A percentile compares a stretch with the other conserved stretches of the same genome.
phyloP scores from a whole-genome alignment of 805 yeast genomes.

The Yarrowia deformans region DNA sequence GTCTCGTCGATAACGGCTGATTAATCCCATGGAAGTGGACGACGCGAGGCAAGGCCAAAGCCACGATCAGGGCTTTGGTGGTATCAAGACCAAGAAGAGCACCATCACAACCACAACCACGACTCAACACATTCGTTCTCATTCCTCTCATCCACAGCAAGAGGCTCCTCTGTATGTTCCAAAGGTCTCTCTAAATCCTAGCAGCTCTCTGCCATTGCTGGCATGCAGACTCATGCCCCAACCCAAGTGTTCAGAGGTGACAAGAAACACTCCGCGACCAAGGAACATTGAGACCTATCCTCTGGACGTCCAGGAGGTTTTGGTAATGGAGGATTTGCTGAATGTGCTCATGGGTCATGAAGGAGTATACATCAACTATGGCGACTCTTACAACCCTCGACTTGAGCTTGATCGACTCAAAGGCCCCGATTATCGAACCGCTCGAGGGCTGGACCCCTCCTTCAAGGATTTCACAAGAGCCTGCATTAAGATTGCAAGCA shows the following conservation, averaged over 20 bases:
- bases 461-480: slow-evolving; percentile 72
- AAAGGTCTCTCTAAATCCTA: slow-evolving; percentile 14
- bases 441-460: slow-evolving; percentile 74
- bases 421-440: slow-evolving; percentile 80
- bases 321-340: slow-evolving; percentile 72
- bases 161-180: slow-evolving; percentile 36
- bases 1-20: neutral
- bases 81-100: slow-evolving; percentile 29
- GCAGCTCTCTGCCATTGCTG: slow-evolving; percentile 39
- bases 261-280: slow-evolving; percentile 37
- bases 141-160: slow-evolving; percentile 13
- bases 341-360: slow-evolving; percentile 67
- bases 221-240: slow-evolving; percentile 41
- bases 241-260: slow-evolving; percentile 43
- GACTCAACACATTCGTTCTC: slow-evolving; percentile 29
- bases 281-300: slow-evolving; percentile 20
- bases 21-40: slow-evolving; percentile 14
- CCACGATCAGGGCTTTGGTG: slow-evolving; percentile 28
- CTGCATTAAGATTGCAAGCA: slow-evolving; percentile 67
- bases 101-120: slow-evolving; percentile 27
- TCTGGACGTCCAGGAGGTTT: slow-evolving; percentile 64
- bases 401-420: slow-evolving; percentile 54
- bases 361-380: slow-evolving; percentile 76
- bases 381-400: slow-evolving; percentile 63
- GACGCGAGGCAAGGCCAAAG: slow-evolving; percentile 28